phyloP scores from a whole-genome alignment of 75 land plant species.

The Pinus tabuliformis region DNA sequence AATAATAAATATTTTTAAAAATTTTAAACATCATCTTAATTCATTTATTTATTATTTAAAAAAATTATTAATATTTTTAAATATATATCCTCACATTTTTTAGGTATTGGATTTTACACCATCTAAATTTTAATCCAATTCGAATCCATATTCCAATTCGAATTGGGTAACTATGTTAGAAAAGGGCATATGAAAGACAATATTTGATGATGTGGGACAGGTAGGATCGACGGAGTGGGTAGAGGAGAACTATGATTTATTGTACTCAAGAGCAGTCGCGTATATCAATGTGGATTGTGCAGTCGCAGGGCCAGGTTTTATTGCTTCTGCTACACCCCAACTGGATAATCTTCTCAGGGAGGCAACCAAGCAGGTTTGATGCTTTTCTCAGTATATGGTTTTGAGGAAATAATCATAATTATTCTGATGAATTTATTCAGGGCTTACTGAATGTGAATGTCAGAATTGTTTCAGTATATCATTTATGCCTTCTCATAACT shows the following conservation, averaged over 20 bases:
- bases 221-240: constrained; percentile 67
- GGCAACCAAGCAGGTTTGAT: constrained; percentile 49
- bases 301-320: constrained; percentile 69
- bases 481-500: not conserved
- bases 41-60: too few species aligned
- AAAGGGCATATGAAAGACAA: too few species aligned
- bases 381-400: not conserved
- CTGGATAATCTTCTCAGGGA: constrained; percentile 65
- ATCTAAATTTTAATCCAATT: too few species aligned
- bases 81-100: too few species aligned
- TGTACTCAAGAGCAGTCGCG: constrained; percentile 49
- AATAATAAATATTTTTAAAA: too few species aligned
- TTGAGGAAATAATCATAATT: not conserved
- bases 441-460: not conserved
- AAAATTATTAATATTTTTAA: too few species aligned
- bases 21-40: too few species aligned
- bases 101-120: too few species aligned
- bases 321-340: constrained; percentile 76
- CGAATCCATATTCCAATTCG: too few species aligned
- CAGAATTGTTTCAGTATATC: not conserved
- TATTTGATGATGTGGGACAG: constrained; percentile 11
- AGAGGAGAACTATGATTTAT: constrained; percentile 44
- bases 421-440: not conserved
- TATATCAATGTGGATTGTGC: constrained; percentile 79
- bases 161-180: too few species aligned